A percentile compares a stretch with the other conserved stretches of the same genome.
phyloP scores from a whole-genome alignment of 495 filamentous ascomycete species.

The Penicillium canariense region DNA sequence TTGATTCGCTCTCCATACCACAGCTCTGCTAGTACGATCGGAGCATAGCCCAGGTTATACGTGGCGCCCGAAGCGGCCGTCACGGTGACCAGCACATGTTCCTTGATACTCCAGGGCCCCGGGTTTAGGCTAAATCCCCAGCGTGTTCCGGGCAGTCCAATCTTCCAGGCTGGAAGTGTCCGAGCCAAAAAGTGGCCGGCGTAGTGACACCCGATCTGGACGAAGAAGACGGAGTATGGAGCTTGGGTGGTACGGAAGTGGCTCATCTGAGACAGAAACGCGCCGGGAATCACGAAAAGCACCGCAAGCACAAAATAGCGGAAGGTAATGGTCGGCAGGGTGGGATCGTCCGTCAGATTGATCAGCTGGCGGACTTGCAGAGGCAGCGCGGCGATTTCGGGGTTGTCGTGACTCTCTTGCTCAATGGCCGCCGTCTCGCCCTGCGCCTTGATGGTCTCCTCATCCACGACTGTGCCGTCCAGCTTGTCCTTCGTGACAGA shows the following conservation, averaged over 20 bases:
- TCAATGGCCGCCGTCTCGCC: constrained; percentile 28
- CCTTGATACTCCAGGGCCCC: constrained; percentile 55
- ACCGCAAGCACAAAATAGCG: constrained; percentile 53
- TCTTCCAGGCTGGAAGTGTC: constrained; percentile 43
- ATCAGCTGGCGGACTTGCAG: constrained; percentile 51
- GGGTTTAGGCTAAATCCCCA: constrained; percentile 54
- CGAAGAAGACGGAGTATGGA: constrained; percentile 58
- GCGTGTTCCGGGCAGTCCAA: constrained; percentile 47
- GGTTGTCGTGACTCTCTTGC: constrained; percentile 39
- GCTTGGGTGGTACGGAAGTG: constrained; percentile 53
- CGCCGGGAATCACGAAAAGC: constrained; percentile 53
- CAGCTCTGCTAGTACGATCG: constrained; percentile 52
- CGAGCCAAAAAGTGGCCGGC: constrained; percentile 52
- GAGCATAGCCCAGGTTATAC: constrained; percentile 47
- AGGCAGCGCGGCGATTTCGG: constrained; percentile 47
- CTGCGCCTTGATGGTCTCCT: constrained; percentile 19
- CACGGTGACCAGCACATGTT: constrained; percentile 56
- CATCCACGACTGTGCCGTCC: constrained; percentile 8
- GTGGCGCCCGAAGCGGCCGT: constrained; percentile 55
- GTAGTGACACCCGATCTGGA: constrained; percentile 55
- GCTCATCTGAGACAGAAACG: constrained; percentile 53
- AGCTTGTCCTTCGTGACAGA: constrained; percentile 1
- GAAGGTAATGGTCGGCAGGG: constrained; percentile 52
- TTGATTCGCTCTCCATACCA: constrained; percentile 51
- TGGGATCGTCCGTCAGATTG: constrained; percentile 52